Evolutionary conservation across 345 rosid genomes (phyloP).

Genomic region (Arabis hirsuta): DNA sequence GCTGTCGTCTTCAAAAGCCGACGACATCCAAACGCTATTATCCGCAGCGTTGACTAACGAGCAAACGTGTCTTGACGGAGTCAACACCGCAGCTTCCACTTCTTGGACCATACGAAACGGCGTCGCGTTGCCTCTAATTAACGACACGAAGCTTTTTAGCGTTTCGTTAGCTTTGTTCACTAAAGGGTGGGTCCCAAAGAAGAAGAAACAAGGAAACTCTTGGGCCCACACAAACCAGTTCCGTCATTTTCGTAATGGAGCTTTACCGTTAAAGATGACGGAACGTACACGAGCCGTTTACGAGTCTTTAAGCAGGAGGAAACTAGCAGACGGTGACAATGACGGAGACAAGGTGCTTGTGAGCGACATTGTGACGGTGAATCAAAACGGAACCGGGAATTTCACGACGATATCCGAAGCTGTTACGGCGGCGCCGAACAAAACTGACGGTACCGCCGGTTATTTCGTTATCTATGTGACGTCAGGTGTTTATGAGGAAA

Average conservation of each 20-base stretch:
- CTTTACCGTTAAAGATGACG: conserved; percentile 64
- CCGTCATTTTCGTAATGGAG: conserved; percentile 53
- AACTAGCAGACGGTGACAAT: conserved; percentile 48
- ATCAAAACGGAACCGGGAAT: conserved; percentile 72
- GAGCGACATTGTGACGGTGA: conserved; percentile 68
- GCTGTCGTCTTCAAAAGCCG: conserved; percentile 54
- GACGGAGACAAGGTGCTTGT: conserved; percentile 43
- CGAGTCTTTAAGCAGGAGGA: conserved; percentile 63
- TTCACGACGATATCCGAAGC: conserved; percentile 78
- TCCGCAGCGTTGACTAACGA: conserved; percentile 82
- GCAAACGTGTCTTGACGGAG: conserved; percentile 76
- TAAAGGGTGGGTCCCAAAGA: conserved; percentile 76
- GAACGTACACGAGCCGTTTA: conserved; percentile 51
- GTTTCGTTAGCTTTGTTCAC: conserved; percentile 76
- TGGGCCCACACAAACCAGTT: conserved; percentile 44
- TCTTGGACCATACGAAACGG: conserved; percentile 61
- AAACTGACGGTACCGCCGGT: conserved; percentile 55
- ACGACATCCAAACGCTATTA: conserved; percentile 70
- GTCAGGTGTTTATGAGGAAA: conserved; percentile 80
- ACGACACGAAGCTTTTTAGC: conserved; percentile 76
- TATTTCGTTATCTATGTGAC: conserved; percentile 76
- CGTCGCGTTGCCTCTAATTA: conserved; percentile 55
- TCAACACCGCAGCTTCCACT: conserved; percentile 53
- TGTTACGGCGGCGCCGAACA: conserved; percentile 72
- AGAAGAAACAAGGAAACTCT: conserved; percentile 36